Base-by-base conservation (phyloP, 345 rosid genomes). In the Salix purpurea region DNA sequence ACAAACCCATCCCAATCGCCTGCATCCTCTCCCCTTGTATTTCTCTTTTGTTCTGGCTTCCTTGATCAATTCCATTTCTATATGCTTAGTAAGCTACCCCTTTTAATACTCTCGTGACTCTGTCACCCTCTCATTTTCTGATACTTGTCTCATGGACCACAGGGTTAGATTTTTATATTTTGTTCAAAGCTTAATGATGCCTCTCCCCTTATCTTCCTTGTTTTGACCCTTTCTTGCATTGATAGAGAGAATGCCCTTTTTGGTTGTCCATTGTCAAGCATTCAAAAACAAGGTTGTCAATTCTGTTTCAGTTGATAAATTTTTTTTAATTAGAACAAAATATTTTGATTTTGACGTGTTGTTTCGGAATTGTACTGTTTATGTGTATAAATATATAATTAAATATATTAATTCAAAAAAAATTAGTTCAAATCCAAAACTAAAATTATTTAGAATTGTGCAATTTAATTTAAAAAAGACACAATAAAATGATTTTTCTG, bases 101-200 rank as follows among this genome's bases (percentile, higher is more conserved):
- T 52, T 28, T 70, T 19, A 67, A 76, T 56, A 48, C 37, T 40
- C 72, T 73, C 46, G 73, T 76, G 78, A 81, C 73, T 75, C 80
- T 75, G 78, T 36, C 67, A 15, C 32, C 21, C 71, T 75, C 70
- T 77, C 79, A 56, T 72, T 77, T 79, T 72, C 61, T 76, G 60
- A 72, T 52, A 28, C 66, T 71, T 76, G 78, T 78, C 74, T 11
- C 42, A 39, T 52, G 86, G 84, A 80, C 86, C 84, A 82, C 86
- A 73, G 9, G n/a, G 48, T 67, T 52, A 44, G 36, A 30, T 52
- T 54, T 71, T 24, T 8, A 48, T 50, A 44, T 32, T 68, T 76
- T 68, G 58, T 66, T 21, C 23, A 21, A 69, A 37, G n/a, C 6
- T 46, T 26, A n/a, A 36, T 65, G 52, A 46, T 16, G 42, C 69